These are phyloP conservation scores for Paracamarosporium sp. DNA, from an alignment of 2,329 filamentous ascomycete species.

Conservation along the genomic window DNA sequence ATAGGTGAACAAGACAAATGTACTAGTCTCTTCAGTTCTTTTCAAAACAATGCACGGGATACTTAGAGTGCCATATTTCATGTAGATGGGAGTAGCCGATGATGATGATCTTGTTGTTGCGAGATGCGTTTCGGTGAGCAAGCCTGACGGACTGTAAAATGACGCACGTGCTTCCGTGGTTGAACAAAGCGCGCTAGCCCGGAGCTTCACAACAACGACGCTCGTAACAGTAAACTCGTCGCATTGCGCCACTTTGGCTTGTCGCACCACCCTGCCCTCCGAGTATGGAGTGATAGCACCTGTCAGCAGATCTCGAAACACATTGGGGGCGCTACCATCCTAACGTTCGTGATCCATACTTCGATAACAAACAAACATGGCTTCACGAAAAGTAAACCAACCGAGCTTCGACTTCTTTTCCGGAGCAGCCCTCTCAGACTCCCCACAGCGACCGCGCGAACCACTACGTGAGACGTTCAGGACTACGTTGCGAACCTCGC, in stretches of 20 bases:
- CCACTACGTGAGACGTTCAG: slow-evolving; percentile 51
- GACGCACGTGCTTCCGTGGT: slow-evolving; percentile 4
- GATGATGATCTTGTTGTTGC: too few species aligned
- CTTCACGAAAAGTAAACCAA: slow-evolving; percentile 45
- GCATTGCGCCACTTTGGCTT: neutral
- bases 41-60: too few species aligned
- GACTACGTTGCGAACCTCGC: slow-evolving; percentile 51
- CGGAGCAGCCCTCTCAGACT: slow-evolving; percentile 43
- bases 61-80: too few species aligned
- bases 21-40: too few species aligned
- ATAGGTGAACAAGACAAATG: too few species aligned
- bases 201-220: slow-evolving; percentile 10
- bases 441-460: slow-evolving; percentile 40
- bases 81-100: too few species aligned
- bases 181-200: slow-evolving; percentile 9
- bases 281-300: neutral
- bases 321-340: neutral
- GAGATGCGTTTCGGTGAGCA: too few species aligned
- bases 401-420: slow-evolving; percentile 58
- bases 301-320: neutral
- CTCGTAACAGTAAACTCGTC: neutral
- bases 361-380: slow-evolving; percentile 29
- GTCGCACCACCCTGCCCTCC: neutral
- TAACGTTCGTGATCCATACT: neutral
- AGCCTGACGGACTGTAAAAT: too few species aligned